Conservation (phyloP, 192 early-diverging fungal genomes). For the Rhizophagus clarus region DNA sequence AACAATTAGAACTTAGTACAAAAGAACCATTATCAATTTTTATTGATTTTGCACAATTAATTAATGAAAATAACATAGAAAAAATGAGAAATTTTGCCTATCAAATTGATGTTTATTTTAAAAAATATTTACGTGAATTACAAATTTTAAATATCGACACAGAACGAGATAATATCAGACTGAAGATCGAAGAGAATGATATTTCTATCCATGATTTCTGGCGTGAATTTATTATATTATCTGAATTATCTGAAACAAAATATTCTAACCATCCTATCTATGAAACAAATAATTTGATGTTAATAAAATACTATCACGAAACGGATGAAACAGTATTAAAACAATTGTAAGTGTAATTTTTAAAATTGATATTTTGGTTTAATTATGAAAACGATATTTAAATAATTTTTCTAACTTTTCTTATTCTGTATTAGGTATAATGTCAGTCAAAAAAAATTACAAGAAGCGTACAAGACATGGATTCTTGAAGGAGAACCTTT, state of each 20-base stretch:
- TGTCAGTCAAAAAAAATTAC: not conserved
- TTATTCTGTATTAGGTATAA: not conserved
- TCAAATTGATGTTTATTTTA: slow-evolving; percentile 7
- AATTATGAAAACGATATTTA: not conserved
- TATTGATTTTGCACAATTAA: not conserved
- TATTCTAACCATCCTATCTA: not conserved
- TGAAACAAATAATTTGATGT: too few species aligned
- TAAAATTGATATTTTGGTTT: not conserved
- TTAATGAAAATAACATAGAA: not conserved
- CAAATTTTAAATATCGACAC: not conserved
- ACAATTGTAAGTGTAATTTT: not conserved
- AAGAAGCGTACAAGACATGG: not conserved
- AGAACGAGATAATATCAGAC: not conserved
- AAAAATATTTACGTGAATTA: not conserved
- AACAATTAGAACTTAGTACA: not conserved
- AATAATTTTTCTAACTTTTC: too few species aligned
- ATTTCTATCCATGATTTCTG: slow-evolving; percentile 19
- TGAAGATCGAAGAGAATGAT: not conserved
- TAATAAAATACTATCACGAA: not conserved
- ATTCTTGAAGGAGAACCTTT: slow-evolving; percentile 1
- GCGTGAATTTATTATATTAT: slow-evolving; percentile 7
- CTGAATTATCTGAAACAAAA: not conserved
- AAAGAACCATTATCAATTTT: not conserved
- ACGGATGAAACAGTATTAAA: not conserved
- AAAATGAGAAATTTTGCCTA: not conserved